Conservation (phyloP, 1,284 basidiomycete genomes). For the Ceratobasidium sp. region DNA sequence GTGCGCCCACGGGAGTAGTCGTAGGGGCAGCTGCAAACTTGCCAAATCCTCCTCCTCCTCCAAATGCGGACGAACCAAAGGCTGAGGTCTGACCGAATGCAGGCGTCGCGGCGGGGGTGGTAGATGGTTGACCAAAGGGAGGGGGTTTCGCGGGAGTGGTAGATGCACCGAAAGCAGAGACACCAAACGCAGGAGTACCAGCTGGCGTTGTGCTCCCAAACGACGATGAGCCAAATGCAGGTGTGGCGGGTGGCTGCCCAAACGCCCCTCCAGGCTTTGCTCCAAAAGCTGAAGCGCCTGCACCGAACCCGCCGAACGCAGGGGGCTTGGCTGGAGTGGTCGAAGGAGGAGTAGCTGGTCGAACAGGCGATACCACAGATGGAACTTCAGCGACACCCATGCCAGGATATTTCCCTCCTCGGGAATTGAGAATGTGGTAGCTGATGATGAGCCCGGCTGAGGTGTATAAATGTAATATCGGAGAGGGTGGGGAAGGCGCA, state of each 20-base stretch:
- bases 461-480: conserved; percentile 77
- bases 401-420: conserved; percentile 59
- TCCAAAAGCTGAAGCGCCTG: conserved; percentile 44
- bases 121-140: conserved; percentile 42
- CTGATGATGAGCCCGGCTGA: conserved; percentile 80
- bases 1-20: neutral
- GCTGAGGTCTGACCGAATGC: conserved; percentile 42
- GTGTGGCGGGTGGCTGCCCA: conserved; percentile 12
- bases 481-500: conserved; percentile 60
- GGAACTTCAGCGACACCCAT: conserved; percentile 50
- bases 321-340: conserved; percentile 23
- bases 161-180: conserved; percentile 12
- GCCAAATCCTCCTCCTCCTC: conserved; percentile 3
- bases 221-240: conserved; percentile 32
- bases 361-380: neutral
- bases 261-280: conserved; percentile 37
- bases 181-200: conserved; percentile 15
- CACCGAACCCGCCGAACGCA: conserved; percentile 21
- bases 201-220: conserved; percentile 30
- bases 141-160: conserved; percentile 34
- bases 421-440: conserved; percentile 73
- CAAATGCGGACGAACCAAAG: neutral
- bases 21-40: neutral
- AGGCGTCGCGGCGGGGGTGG: conserved; percentile 39
- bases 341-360: conserved; percentile 2